phyloP scores from a whole-genome alignment of 73 alveolate genomes.

The Tetrahymena borealis region DNA sequence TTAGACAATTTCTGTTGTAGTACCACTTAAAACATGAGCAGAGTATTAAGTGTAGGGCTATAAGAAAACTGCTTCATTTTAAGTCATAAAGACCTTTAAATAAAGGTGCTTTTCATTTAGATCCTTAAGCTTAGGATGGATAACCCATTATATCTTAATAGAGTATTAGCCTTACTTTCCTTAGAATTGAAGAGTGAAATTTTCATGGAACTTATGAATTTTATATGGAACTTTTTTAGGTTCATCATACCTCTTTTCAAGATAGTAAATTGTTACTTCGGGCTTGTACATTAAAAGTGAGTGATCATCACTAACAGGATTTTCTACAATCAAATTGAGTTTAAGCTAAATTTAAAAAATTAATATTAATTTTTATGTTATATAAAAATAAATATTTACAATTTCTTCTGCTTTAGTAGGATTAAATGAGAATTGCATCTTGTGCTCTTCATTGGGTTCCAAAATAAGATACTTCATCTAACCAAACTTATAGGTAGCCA shows the following conservation, averaged over 20 bases:
- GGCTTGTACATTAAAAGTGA: background rate
- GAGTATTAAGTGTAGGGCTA: background rate
- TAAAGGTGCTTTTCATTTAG: background rate
- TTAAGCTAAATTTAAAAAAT: background rate
- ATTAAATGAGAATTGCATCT: background rate
- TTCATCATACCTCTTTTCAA: background rate
- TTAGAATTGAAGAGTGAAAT: background rate
- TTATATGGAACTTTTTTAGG: background rate
- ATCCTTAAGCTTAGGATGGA: background rate
- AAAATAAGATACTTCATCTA: background rate
- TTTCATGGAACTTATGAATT: background rate
- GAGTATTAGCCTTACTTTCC: background rate
- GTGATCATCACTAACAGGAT: background rate
- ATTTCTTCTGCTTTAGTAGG: background rate
- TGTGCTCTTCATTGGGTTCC: background rate
- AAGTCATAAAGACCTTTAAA: background rate
- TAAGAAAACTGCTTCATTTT: background rate
- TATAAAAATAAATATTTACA: background rate
- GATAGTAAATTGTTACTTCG: background rate
- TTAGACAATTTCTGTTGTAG: background rate
- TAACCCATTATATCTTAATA: background rate
- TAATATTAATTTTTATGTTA: background rate
- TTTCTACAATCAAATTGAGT: background rate
- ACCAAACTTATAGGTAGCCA: background rate
- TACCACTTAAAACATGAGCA: background rate